A percentile compares a stretch with the other conserved stretches of the same genome.
These are phyloP conservation scores for Cryphonectria radicalis DNA, from an alignment of 2,329 filamentous ascomycete species.

Conservation along the genomic window DNA sequence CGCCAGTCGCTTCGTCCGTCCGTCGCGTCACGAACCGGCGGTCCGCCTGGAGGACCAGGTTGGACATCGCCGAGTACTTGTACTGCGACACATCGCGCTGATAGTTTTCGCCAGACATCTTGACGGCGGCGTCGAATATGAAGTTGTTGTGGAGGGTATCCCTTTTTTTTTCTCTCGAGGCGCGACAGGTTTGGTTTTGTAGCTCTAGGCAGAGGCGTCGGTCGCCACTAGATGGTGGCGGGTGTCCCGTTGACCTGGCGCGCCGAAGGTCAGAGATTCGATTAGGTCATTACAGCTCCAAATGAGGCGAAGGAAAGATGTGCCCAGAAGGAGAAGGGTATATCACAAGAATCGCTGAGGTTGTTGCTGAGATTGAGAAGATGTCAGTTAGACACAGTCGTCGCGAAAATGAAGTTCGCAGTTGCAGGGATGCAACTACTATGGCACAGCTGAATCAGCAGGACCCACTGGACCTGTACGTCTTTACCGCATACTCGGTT, in stretches of 20 bases:
- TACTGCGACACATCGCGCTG: constrained; percentile 90
- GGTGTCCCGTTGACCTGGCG: constrained; percentile 24
- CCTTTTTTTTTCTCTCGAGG: background rate
- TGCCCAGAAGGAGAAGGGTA: background rate
- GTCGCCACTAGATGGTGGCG: constrained; percentile 19
- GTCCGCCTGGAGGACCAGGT: constrained; percentile 99
- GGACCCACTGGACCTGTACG: constrained; percentile 31
- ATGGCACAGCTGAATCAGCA: constrained; percentile 11
- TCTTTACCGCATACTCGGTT: background rate
- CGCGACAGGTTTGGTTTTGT: constrained; percentile 21
- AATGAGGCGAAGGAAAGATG: background rate
- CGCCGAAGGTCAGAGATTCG: constrained; percentile 18
- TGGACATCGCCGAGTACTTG: constrained; percentile 99
- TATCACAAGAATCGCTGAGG: constrained; percentile 9
- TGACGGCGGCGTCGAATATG: constrained; percentile 38
- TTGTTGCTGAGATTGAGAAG: constrained; percentile 27
- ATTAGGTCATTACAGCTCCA: constrained; percentile 29
- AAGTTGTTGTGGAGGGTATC: background rate
- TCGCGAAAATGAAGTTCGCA: constrained; percentile 22
- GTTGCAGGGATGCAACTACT: constrained; percentile 1
- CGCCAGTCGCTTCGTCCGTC: constrained; percentile 92
- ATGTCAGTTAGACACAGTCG: constrained; percentile 29
- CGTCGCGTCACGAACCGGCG: constrained; percentile 91
- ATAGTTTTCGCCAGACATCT: constrained; percentile 68
- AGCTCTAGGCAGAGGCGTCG: constrained; percentile 8